A percentile compares a stretch with the other conserved stretches of the same genome.
These are phyloP conservation scores for Neolecta irregularis DNA, from an alignment of 1,139 yeast species.

Conservation along the genomic window DNA sequence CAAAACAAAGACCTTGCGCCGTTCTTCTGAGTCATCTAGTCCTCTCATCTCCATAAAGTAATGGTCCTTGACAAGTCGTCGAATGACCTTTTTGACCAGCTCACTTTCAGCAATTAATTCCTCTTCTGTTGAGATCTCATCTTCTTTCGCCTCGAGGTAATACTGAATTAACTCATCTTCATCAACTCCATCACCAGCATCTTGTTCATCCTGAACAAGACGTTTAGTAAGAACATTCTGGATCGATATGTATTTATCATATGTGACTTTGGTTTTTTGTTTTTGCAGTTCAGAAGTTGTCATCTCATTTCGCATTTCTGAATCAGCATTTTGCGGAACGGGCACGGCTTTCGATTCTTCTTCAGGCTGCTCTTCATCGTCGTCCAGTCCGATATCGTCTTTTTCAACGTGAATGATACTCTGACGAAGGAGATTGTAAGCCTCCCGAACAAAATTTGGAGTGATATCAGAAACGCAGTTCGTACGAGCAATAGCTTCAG, in stretches of 20 bases:
- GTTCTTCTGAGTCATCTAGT: constrained; percentile 30
- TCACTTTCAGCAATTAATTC: constrained; percentile 58
- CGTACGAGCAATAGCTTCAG: constrained; percentile 95
- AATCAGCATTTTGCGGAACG: constrained; percentile 10
- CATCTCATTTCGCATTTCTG: constrained; percentile 10
- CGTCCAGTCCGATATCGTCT: constrained; percentile 81
- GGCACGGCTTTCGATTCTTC: constrained; percentile 15
- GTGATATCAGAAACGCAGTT: constrained; percentile 85
- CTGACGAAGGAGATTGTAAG: constrained; percentile 76
- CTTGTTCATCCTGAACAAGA: constrained; percentile 37
- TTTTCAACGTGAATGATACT: constrained; percentile 88
- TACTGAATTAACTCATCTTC: constrained; percentile 59
- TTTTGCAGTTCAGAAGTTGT: constrained; percentile 15
- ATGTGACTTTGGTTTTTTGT: constrained; percentile 45
- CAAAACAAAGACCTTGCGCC: constrained; percentile 43
- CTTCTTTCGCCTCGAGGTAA: constrained; percentile 67
- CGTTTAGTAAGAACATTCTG: constrained; percentile 65
- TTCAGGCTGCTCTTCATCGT: constrained; percentile 31
- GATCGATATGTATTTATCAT: constrained; percentile 73
- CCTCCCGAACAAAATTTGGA: constrained; percentile 81
- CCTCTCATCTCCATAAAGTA: constrained; percentile 71
- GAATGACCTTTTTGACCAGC: constrained; percentile 64
- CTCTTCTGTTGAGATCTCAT: constrained; percentile 50
- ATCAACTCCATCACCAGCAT: constrained; percentile 48
- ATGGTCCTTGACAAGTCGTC: constrained; percentile 70